Evolutionary conservation across 2,329 filamentous ascomycete species (phyloP), one percentile per base, ranked within the genome.

Genomic region (Aspergillus niger): DNA sequence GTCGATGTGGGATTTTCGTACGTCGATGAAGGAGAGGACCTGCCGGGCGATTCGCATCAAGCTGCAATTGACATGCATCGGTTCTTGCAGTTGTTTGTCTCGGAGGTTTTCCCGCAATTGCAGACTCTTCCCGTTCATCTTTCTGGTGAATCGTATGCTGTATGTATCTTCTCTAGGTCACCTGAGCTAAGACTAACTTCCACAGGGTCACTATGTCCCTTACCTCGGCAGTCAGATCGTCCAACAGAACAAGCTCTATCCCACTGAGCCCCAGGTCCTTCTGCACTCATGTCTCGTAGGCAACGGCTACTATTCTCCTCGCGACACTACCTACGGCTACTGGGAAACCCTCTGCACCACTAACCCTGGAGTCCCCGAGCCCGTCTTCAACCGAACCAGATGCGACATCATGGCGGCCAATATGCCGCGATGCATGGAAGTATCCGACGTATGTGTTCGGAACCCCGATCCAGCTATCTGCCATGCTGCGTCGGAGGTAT

Each of bases 61-160:
- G 79, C 77, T 11, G 80, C 80, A 1, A 72, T 75, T 48, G 82
- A 84, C 66, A 80, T 83, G 74, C 78, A 83, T 64, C 68, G 76
- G 38, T 83, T 83, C 62, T 69, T 84, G 54, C 80, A 82, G 62
- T 69, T 82, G 4, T 82, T 83, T 62, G 74, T 80, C 20, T 73
- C 70, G 13, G 73, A 80, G 15, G 74, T 81, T 0, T 83, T 83
- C 56, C 81, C 81, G 0, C 67, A 78, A 8, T 67, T 78, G 17
- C 56, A 74, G 0, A 67, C 72, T 3, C 73, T 78, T 3, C 75
- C 60, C 1, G 36, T 84, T 28, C 78, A 82, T 48, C 77, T 84
- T 28, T 78, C 81, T 0, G 82, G 81, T 0, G 81, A 84, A 61
- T 80, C 77, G 58, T 83, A 81, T 70, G 81, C 72, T n/a, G 77